Base-by-base conservation (phyloP, 2,329 filamentous ascomycete genomes). In the Moelleriella libera region DNA sequence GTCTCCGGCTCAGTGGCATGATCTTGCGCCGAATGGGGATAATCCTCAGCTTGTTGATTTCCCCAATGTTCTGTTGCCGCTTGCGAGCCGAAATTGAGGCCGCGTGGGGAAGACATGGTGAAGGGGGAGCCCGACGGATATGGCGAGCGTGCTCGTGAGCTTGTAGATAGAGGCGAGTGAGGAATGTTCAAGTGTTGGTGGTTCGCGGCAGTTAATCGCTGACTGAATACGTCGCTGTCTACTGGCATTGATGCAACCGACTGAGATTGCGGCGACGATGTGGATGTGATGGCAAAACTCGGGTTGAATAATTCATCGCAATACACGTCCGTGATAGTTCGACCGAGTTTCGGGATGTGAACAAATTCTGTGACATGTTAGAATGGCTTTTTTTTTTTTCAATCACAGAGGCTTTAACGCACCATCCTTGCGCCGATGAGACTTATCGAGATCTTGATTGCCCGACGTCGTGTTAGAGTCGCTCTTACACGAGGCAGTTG, bases 321-420 rank as follows among this genome's bases (percentile, higher is more conserved):
- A 58, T 85, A 90, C 45, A 87, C 76, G 58, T 94, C 88, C 14
- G 88, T 90, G 67, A 92, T 87, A 0, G 88, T 92, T 48, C 88
- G 76, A 55, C 88, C 83, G 53, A 94, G 76, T 65, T 90, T 92
- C 30, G 88, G 84, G 30, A 81, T 69, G 41, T 71, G 21, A 21
- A 3, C 3, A 21, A 21, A 21, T 21, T 21, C 21, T 69, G 51
- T 69, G 64, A 54, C 68, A 69, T 53, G 78, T 74, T 66, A 48
- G 6, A 14, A 9, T 11, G 4, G 21, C 21, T 21, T 21, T 21
- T 3, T 21, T 3, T 21, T 21, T 21, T 21, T 2, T 21, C 21
- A 21, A 21, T 21, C 21, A 21, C 2, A 21, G 21, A 3, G 21
- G 21, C 21, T 2, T 21, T 3, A 21, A 21, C 21, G 21, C 21